Evolutionary conservation across 148 eudicot species (phyloP).

Genomic region (Vaccinium myrtillus): DNA sequence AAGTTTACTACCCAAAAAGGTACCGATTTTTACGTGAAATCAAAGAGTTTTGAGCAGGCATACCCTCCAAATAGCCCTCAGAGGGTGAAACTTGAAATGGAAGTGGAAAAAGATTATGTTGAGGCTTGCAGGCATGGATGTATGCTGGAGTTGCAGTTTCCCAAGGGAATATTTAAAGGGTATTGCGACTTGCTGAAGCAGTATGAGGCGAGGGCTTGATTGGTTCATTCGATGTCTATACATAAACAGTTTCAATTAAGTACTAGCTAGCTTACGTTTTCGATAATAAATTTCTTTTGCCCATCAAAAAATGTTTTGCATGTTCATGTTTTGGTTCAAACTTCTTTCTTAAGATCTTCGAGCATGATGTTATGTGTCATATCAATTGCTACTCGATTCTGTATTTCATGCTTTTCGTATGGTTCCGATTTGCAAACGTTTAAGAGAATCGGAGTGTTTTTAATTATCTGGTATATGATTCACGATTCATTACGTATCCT

Average conservation of each 20-base stretch:
- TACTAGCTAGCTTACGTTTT: not conserved
- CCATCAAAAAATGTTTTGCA: not conserved
- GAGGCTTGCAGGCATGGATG: constrained; percentile 32
- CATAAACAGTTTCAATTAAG: not conserved
- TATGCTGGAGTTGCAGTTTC: constrained; percentile 39
- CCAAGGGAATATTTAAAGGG: constrained; percentile 33
- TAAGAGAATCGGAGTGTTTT: too few species aligned
- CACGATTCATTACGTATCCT: too few species aligned
- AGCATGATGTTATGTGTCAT: too few species aligned
- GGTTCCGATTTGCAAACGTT: too few species aligned
- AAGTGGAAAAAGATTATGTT: constrained; percentile 38
- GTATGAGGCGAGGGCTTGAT: constrained; percentile 27
- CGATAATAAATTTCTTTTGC: not conserved
- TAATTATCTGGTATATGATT: too few species aligned
- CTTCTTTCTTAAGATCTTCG: too few species aligned
- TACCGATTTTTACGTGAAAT: constrained; percentile 42
- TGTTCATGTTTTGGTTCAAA: not conserved
- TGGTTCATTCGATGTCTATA: constrained; percentile 16
- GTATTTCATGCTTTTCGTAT: too few species aligned
- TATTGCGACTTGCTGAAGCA: constrained; percentile 37
- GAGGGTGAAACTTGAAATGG: constrained; percentile 32
- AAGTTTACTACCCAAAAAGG: constrained; percentile 39
- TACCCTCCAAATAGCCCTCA: constrained; percentile 37
- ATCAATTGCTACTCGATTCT: too few species aligned
- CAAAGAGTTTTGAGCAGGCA: constrained; percentile 35